Conservation (phyloP, 306 rosid species). For the Cucumis cinereus region DNA sequence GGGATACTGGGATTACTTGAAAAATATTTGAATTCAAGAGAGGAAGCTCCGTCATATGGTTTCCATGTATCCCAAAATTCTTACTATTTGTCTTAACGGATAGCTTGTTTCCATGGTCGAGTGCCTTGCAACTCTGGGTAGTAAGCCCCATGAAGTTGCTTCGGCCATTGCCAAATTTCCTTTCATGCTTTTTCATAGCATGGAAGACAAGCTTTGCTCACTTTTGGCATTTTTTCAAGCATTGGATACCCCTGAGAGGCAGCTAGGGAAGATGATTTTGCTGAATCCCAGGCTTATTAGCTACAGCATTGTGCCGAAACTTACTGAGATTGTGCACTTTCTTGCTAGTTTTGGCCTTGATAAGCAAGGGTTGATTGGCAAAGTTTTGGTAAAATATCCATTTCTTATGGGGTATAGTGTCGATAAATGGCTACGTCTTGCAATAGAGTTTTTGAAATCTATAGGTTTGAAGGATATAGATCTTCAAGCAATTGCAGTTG, state of each 20-base stretch:
- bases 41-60: slow-evolving; percentile 62
- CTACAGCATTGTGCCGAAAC: slow-evolving; percentile 66
- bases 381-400: slow-evolving; percentile 61
- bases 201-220: slow-evolving; percentile 86
- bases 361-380: slow-evolving; percentile 70
- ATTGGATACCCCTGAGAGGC: slow-evolving; percentile 59
- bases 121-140: slow-evolving; percentile 56
- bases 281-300: slow-evolving; percentile 82
- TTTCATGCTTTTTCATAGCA: slow-evolving; percentile 54
- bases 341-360: slow-evolving; percentile 52
- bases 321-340: slow-evolving; percentile 50
- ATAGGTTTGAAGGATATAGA: slow-evolving; percentile 48
- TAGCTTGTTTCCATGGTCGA: slow-evolving; percentile 67
- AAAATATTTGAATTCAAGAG: slow-evolving; percentile 62
- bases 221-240: slow-evolving; percentile 80
- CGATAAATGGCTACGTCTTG: slow-evolving; percentile 52
- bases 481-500: slow-evolving; percentile 48
- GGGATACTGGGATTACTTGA: slow-evolving; percentile 76
- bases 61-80: slow-evolving; percentile 76
- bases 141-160: slow-evolving; percentile 56
- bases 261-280: slow-evolving; percentile 65
- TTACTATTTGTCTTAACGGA: slow-evolving; percentile 49
- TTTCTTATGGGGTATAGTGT: slow-evolving; percentile 73
- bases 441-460: slow-evolving; percentile 46
- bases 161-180: slow-evolving; percentile 69